Evolutionary conservation across 2,329 filamentous ascomycete genomes (phyloP), one percentile per base, ranked within the genome.

Genomic region (Hypoxylon sp.): DNA sequence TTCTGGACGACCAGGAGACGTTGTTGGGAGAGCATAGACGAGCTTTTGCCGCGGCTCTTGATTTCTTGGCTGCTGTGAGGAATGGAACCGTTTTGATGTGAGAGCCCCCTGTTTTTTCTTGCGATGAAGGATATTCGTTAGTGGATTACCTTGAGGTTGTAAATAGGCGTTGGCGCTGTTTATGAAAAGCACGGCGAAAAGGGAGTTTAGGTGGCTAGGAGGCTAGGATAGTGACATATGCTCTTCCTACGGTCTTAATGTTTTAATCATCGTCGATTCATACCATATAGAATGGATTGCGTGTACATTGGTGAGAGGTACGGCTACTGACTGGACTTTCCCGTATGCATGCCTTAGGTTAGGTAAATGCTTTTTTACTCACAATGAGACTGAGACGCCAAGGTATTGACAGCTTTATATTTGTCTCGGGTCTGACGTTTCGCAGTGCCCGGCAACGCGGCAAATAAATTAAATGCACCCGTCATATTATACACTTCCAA

Each of bases 1-100:
- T 55, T 19, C 22, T 52, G 2, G n/a, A 31, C 22, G 22, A 48
- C 33, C 59, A 63, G n/a, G 22, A 42, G 9, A 22, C 9, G n/a
- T 14, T 48, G 22, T 5, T 60, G n/a, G 24, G 13, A 26, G n/a
- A 10, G 14, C 17, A 29, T n/a, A 46, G 11, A 39, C 14, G n/a
- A 2, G n/a, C 9, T 14, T 33, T 46, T 2, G n/a, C 2, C n/a
- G 37, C 29, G 13, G 24, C 29, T 29, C 24, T 55, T 11, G 37
- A 19, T n/a, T 19, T 55, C 8, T 13, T 55, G 13, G 11, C 24
- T 11, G 14, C 10, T 31, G 9, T 31, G 13, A 55, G 11, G 24
- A 46, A 46, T 9, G 24, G 17, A 5, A 19, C 33, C 5, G 11
- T 5, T 37, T 22, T 22, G 11, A 13, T 29, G 33, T 54, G 51